Conservation (phyloP, 768 basidiomycete species). For the Multifurca ochricompacta region DNA sequence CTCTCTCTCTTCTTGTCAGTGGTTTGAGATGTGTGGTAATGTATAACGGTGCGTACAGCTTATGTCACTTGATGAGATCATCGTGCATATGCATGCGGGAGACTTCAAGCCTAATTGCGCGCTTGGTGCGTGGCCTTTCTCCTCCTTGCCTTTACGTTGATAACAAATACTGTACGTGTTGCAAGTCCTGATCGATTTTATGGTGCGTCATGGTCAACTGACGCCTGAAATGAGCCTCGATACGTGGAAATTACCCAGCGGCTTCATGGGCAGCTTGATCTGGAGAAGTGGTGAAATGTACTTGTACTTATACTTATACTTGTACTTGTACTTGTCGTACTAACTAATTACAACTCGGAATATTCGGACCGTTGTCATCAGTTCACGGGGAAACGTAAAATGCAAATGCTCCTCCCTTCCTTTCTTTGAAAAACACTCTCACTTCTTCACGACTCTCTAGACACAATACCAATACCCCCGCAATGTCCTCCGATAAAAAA, state of each 20-base stretch:
- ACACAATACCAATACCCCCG: not conserved
- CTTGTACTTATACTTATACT: not conserved
- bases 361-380: no score
- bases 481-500: constrained; percentile 17
- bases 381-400: no score
- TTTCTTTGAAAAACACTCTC: not conserved
- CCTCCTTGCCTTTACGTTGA: not conserved
- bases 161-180: not conserved
- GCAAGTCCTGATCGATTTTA: constrained; percentile 78
- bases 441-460: not conserved
- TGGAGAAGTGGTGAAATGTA: constrained; percentile 39
- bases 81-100: constrained; percentile 54
- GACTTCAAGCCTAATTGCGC: constrained; percentile 94
- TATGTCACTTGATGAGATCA: constrained; percentile 52
- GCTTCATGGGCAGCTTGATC: constrained; percentile 65
- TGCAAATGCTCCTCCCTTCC: no score
- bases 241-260: constrained; percentile 70
- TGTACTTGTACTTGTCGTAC: no score
- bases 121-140: constrained; percentile 43
- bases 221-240: constrained; percentile 85
- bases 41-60: constrained; percentile 38
- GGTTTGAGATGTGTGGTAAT: not conserved
- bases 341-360: no score
- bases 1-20: not conserved
- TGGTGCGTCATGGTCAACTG: constrained; percentile 78